Base-by-base conservation (phyloP, 2,329 filamentous ascomycete species). In the Nothopassalora personata region DNA sequence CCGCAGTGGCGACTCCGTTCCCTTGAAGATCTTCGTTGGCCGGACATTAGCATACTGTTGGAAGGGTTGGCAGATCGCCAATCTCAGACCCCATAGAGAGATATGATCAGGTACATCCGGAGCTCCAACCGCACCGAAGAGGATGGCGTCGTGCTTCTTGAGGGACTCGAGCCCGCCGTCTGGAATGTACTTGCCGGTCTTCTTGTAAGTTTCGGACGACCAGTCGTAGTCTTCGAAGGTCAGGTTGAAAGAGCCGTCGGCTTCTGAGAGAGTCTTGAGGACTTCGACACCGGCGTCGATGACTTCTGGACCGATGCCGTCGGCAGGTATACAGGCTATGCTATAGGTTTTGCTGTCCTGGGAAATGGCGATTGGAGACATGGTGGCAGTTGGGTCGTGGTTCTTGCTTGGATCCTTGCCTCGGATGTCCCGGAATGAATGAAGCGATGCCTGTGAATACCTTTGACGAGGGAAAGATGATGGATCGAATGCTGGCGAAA, bases 261-360 rank as follows among this genome's bases (percentile, higher is more conserved):
- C 64, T 34, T 76, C 69, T 4, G 78, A 75, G 0, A 87, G 71
- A 13, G 79, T 78, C 61, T 84, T 78, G 53, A 90, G 73, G 0
- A 86, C 87, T 46, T 80, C 76, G 8, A 88, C 82, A 1, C 84
- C 85, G 1, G 84, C 84, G 33, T 80, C 76, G 71, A 87, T 83
- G 10, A 89, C 86, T 71, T 89, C 87, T 1, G 81, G 81, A 1
- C 87, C 86, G 60, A 89, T 89, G 56, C 86, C 86, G 67, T 89
- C 86, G 7, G 84, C 87, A 0, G 86, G 85, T 56, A 89, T 86
- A 31, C 79, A 80, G n/a, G 85, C 85, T 61, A 88, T 85, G 54
- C 70, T 76, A 66, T 81, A 79, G 15, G 60, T 62, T 28, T 59
- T 61, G 9, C 53, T 57, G 85, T 63, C 58, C 50, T 13, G 15